Evolutionary conservation across 225 moss, liverwort and hornwort species (phyloP), one percentile per base, ranked within the genome.

Genomic region (Straminergon stramineum): DNA sequence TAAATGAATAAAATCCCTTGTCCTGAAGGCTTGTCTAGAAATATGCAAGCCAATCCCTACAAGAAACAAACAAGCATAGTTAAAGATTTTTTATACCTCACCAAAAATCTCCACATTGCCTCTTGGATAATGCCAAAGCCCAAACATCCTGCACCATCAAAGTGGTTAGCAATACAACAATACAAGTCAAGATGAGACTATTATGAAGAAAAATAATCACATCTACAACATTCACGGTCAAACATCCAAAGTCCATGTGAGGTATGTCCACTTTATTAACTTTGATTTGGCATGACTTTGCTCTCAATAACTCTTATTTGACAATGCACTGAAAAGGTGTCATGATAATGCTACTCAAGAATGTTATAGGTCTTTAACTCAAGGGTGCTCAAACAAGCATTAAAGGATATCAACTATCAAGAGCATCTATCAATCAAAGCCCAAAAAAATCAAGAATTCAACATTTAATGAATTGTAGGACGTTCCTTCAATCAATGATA

Each of bases 121-220:
- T 71, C 86, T 93, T 0, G 99, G 97, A 79, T 99, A 99, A 86
- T 99, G 99, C 97, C 97, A 99, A 56, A 99, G 93, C 31, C 94
- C 96, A 89, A 97, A 99, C 68, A 93, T 43, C 86, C 97, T 99
- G 90, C 15, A 21, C 45, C 82, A 81, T 37, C 63, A 70, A 37
- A 68, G n/a, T 79, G 14, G 34, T 87, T 41, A 53, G 35, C 5
- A 2, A 26, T 15, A 23, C 51, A 75, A 62, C 32, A 30, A 51
- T 62, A 66, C 4, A 34, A 0, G 4, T 14, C 56, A 84, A 27
- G 35, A 66, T 39, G 23, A 68, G 31, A 83, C 60, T 56, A 51
- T 53, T 43, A 60, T 1, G 0, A 60, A 60, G 28, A 39, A 41
- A 52, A 80, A 28, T 28, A 28, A 80, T 39, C 60, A 80, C 17